Evolutionary conservation across 495 filamentous ascomycete genomes (phyloP), one percentile per base, ranked within the genome.

Genomic region (Extremus antarcticus): DNA sequence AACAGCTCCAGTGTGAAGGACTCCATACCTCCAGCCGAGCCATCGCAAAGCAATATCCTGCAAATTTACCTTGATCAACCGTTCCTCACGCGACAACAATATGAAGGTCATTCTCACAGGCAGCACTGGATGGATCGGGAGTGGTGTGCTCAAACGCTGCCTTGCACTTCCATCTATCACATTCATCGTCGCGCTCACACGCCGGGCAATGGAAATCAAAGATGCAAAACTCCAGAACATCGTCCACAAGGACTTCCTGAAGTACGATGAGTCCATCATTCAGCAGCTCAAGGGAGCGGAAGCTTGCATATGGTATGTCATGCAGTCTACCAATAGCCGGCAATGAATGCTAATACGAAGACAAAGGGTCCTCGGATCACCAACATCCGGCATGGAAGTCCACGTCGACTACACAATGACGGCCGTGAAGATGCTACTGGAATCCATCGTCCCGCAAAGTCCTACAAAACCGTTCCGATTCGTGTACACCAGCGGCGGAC

Each of bases 41-140:
- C n/a, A n/a, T n/a, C n/a, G n/a, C n/a, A n/a, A n/a, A n/a, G n/a
- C n/a, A n/a, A n/a, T n/a, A n/a, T n/a, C n/a, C n/a, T n/a, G n/a
- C n/a, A n/a, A n/a, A n/a, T n/a, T n/a, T n/a, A n/a, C n/a, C n/a
- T n/a, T n/a, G n/a, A n/a, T n/a, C n/a, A n/a, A n/a, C n/a, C n/a
- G n/a, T n/a, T n/a, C n/a, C n/a, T n/a, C n/a, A n/a, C n/a, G 29
- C 29, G 29, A 35, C 29, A 45, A 45, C 10, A 51, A 29, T 20
- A 74, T 40, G 71, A 71, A 29, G 66, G 70, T 65, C 54, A 74
- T 81, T 49, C 65, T 83, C 19, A 69, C 72, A 13, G 79, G 79
- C 15, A 65, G 66, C 3, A 79, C 73, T 3, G 79, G 80, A 53
- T 74, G 75, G 57, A 70, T 80, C 11, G 77, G 76, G 40, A 25